Base-by-base conservation (phyloP, 2,329 filamentous ascomycete species). In the Penicillium hesseltinei region DNA sequence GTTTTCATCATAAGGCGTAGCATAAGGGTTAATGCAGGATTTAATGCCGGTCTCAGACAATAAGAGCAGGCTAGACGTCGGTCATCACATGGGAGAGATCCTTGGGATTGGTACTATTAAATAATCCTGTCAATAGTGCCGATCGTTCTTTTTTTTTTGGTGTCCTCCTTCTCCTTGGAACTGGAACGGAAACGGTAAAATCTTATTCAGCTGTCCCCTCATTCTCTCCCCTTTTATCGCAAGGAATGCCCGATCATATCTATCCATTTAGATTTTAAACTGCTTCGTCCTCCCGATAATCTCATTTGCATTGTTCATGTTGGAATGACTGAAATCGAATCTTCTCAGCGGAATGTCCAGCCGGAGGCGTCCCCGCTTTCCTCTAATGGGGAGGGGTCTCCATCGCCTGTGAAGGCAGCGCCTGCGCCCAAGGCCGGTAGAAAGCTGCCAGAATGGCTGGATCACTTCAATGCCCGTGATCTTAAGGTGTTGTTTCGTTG, bases 401-500 rank as follows among this genome's bases (percentile, higher is more conserved):
- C 51, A 5, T 29, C 45, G 15, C 44, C 63, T 4, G 43, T 21
- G 10, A 62, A 62, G 40, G 48, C 46, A 27, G 15, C 48, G 1
- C 39, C 54, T 15, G 29, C 21, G 10, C 43, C 56, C 17, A 62
- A 60, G 19, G 5, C 56, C 29, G 51, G 47, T 44, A 51, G 57
- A 25, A 66, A 66, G 21, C 43, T 71, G n/a, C 71, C 71, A 2
- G 54, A 44, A 23, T 71, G 65, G 60, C 61, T 73, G 33, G 68
- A 80, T 29, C 81, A 81, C 60, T 78, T 81, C 73, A 82, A 81
- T 57, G 59, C 58, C 2, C 72, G 73, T 45, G 80, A 82, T 49
- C 65, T 82, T 50, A 81, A 81, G 58, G 71, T 74, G 29, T 65
- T 80, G 4, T 72, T 81, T 38, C 78, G 80, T 57, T 82, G 80